phyloP scores from a whole-genome alignment of 805 yeast species.

The Teunomyces gatunensis region DNA sequence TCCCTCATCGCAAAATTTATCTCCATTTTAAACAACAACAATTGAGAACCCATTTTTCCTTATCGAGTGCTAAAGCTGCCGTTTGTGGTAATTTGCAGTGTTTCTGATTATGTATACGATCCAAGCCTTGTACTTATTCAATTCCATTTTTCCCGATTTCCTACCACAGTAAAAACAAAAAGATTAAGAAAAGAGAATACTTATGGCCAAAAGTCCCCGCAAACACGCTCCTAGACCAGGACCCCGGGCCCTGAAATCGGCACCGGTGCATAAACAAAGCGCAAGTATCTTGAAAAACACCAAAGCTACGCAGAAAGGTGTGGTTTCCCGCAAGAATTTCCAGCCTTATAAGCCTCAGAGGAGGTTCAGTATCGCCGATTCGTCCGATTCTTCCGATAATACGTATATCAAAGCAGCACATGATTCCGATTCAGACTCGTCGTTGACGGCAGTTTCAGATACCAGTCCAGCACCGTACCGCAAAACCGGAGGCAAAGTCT shows the following conservation, averaged over 20 bases:
- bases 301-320: slow-evolving; percentile 5
- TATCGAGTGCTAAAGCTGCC: background rate
- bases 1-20: slow-evolving; percentile 5
- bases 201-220: slow-evolving; percentile 36
- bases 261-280: background rate
- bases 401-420: slow-evolving; percentile 9
- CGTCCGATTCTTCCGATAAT: slow-evolving; percentile 29
- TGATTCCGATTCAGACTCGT: slow-evolving; percentile 34
- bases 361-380: slow-evolving; percentile 36
- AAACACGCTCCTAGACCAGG: slow-evolving; percentile 8
- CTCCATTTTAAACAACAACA: background rate
- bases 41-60: no score
- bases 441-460: slow-evolving; percentile 39
- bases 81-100: background rate
- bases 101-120: slow-evolving; percentile 4
- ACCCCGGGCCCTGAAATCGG: slow-evolving; percentile 7
- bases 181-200: background rate
- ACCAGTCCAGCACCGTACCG: slow-evolving; percentile 15
- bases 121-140: background rate
- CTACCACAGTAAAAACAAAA: background rate
- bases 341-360: slow-evolving; percentile 17
- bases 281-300: background rate
- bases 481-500: slow-evolving; percentile 5
- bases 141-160: slow-evolving; percentile 2
- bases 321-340: slow-evolving; percentile 29